These are phyloP conservation scores for Syncephalis plumigaleata DNA, from an alignment of 371 early-diverging fungal species.

Conservation along the genomic window DNA sequence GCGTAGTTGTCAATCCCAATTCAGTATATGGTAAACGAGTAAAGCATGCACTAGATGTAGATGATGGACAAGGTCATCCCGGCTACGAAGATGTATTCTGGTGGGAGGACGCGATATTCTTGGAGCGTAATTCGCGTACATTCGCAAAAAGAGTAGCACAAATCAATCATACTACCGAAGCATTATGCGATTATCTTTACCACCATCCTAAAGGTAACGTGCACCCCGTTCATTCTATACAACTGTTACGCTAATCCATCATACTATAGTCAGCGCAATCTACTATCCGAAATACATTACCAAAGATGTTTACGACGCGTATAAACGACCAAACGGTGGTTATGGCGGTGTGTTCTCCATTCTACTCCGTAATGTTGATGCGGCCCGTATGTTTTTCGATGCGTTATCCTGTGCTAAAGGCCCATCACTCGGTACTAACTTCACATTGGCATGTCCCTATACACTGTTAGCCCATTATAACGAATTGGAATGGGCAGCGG, in stretches of 20 bases:
- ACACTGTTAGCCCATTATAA: slow-evolving; percentile 85
- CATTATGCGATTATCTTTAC: slow-evolving; percentile 47
- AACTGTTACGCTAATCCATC: neutral
- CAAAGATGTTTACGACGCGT: slow-evolving; percentile 38
- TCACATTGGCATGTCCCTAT: slow-evolving; percentile 87
- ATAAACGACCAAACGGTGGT: slow-evolving; percentile 39
- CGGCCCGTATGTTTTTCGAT: slow-evolving; percentile 67
- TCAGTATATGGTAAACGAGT: slow-evolving; percentile 30
- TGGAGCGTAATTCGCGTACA: slow-evolving; percentile 87
- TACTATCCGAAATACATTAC: slow-evolving; percentile 75
- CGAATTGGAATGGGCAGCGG: slow-evolving; percentile 81
- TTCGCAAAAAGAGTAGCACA: slow-evolving; percentile 47
- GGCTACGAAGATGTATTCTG: slow-evolving; percentile 73
- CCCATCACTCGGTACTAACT: slow-evolving; percentile 91
- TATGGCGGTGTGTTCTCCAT: slow-evolving; percentile 86
- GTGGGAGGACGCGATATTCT: slow-evolving; percentile 81
- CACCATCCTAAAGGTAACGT: slow-evolving; percentile 47
- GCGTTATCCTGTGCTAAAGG: slow-evolving; percentile 67
- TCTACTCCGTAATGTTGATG: slow-evolving; percentile 33
- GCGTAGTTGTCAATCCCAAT: slow-evolving; percentile 72
- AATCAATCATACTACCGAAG: slow-evolving; percentile 69
- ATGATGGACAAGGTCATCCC: neutral
- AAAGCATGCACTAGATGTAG: slow-evolving; percentile 18
- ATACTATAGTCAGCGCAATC: slow-evolving; percentile 34
- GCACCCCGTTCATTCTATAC: too few species aligned